Conservation (phyloP, 139 green algal genomes). For the Mychonastes homosphaera region DNA sequence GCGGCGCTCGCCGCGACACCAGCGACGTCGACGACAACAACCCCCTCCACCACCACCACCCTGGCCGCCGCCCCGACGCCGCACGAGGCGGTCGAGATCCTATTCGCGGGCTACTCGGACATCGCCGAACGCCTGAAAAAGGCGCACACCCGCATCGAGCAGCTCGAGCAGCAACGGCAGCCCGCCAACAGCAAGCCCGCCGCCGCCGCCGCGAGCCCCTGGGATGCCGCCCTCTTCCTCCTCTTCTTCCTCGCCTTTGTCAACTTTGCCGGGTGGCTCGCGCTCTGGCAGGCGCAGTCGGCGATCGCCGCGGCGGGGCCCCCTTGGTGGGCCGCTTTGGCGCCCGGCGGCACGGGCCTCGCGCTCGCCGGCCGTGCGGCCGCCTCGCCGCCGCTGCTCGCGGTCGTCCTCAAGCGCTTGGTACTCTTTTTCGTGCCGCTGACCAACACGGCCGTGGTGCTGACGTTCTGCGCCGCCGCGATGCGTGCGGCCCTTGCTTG, state of each 20-base stretch:
- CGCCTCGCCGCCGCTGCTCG: not conserved
- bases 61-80: too few species aligned
- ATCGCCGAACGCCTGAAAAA: too few species aligned
- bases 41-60: too few species aligned
- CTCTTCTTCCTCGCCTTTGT: constrained; percentile 15
- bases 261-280: constrained; percentile 3
- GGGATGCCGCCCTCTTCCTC: constrained; percentile 13
- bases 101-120: too few species aligned
- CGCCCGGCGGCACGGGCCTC: constrained; percentile 4
- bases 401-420: constrained; percentile 6
- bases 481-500: not conserved
- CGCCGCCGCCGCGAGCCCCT: too few species aligned
- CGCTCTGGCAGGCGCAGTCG: not conserved
- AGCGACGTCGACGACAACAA: too few species aligned
- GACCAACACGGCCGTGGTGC: constrained; percentile 11
- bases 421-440: not conserved
- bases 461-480: constrained; percentile 5
- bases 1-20: too few species aligned
- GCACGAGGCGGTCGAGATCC: too few species aligned
- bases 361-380: constrained; percentile 3
- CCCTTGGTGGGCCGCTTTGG: constrained; percentile 4
- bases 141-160: too few species aligned
- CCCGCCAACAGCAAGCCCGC: too few species aligned
- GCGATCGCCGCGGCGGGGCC: too few species aligned
- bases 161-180: too few species aligned